phyloP scores from a whole-genome alignment of 345 rosid species.

The Triadica sebifera region DNA sequence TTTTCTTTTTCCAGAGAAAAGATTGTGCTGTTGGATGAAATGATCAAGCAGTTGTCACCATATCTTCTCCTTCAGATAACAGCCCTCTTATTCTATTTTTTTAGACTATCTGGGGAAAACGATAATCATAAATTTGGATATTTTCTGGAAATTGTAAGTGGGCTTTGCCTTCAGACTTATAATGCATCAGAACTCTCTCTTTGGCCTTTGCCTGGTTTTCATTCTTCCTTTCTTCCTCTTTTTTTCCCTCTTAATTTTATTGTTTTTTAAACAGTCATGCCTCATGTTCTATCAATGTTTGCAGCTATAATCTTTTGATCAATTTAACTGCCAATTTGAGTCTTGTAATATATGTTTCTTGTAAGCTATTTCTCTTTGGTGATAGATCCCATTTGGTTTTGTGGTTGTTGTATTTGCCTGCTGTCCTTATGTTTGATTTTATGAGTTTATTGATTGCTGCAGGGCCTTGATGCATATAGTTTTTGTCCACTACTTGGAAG shows the following conservation, averaged over 20 bases:
- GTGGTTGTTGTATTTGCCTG: too few species aligned
- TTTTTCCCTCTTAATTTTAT: background rate
- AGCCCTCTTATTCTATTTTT: background rate
- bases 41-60: background rate
- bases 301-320: background rate
- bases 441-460: slow-evolving; percentile 31
- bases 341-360: too few species aligned
- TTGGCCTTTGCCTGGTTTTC: too few species aligned
- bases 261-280: too few species aligned
- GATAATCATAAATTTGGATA: background rate
- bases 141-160: background rate
- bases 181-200: too few species aligned
- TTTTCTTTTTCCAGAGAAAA: background rate
- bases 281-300: background rate
- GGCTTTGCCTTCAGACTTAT: background rate
- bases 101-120: background rate
- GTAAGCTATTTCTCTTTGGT: background rate
- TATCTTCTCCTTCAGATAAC: background rate
- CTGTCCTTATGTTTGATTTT: background rate
- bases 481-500: slow-evolving; percentile 92
- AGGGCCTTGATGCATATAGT: slow-evolving; percentile 93
- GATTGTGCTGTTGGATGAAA: background rate
- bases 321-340: too few species aligned
- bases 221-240: background rate
- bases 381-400: too few species aligned